Conservation (phyloP, 495 filamentous ascomycete genomes). For the Tetracladium marchalianum region DNA sequence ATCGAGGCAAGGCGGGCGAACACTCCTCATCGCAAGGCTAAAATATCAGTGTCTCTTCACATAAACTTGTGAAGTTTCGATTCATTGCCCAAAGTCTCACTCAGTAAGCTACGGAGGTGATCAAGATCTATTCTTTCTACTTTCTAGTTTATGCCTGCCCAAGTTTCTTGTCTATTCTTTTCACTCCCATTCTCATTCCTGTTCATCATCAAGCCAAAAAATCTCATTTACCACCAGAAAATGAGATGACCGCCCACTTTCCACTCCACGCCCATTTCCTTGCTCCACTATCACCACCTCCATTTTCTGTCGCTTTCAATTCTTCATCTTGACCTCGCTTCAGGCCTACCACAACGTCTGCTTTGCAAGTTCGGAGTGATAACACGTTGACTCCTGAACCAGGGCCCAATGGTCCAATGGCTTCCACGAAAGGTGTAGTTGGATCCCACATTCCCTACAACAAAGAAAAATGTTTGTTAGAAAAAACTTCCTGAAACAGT, state of each 20-base stretch:
- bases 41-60: too few relatives aligned
- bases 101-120: not conserved
- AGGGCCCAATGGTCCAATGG: constrained; percentile 78
- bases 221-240: constrained; percentile 33
- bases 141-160: not conserved
- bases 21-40: too few relatives aligned
- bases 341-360: constrained; percentile 90
- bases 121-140: not conserved
- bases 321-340: constrained; percentile 69
- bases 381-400: constrained; percentile 72
- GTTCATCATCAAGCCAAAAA: not conserved
- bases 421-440: constrained; percentile 74
- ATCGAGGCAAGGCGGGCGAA: too few relatives aligned
- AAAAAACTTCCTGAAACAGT: not conserved
- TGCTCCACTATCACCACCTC: constrained; percentile 55
- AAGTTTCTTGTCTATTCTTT: not conserved
- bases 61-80: not conserved
- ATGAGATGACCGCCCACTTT: constrained; percentile 92
- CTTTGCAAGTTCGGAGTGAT: constrained; percentile 88
- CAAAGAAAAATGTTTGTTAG: constrained; percentile 12
- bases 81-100: not conserved
- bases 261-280: constrained; percentile 96
- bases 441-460: constrained; percentile 71
- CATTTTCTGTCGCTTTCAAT: constrained; percentile 55
- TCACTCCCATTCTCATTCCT: not conserved